Evolutionary conservation across 306 rosid species (phyloP), one percentile per base, ranked within the genome.

Genomic region (Cicer bijugum): DNA sequence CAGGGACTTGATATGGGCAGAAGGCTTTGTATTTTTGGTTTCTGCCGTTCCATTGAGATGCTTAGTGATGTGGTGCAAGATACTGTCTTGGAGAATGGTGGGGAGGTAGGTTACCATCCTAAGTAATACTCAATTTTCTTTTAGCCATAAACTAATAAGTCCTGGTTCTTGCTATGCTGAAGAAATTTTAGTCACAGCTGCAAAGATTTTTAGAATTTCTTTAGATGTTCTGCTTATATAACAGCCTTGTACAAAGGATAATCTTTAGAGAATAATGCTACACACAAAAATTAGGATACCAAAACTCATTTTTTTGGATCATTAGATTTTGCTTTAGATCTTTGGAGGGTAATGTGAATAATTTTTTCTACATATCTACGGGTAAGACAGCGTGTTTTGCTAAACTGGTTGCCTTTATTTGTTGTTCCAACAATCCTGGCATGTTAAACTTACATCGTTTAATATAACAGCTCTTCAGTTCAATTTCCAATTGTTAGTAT

Each of bases 1-100:
- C 67, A 94, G 98, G 98, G 98, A 72, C 98, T 91, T 75, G 96
- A 93, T 83, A 85, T 67, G 92, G 92, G 97, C 12, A 84, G 98
- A 85, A 86, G 90, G 78, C 90, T 93, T 15, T 93, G 98, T 66
- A 91, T 93, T 63, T 89, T 88, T 74, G 97, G 98, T 12, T 93
- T 91, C 79, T 93, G 98, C 85, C 97, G 94, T 60, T 93, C 98
- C 71, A 81, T 93, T 65, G 98, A 93, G 86, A 93, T 93, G 98
- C 91, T 93, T 43, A 91, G 94, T 77, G 97, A 93, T 81, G 98
- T 93, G 59, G 97, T 93, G 66, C 92, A 93, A 83, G 97, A 91
- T 86, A 91, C 93, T 7, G 97, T 93, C 71, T 82, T 93, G 78
- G 97, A 89, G 84, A 88, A 91, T 47, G 98, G 98, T 20, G 98